Percentiles rank a stretch among this genome's conserved stretches.
phyloP scores from a whole-genome alignment of 768 basidiomycete genomes.

The Tubosaeta sp. region DNA sequence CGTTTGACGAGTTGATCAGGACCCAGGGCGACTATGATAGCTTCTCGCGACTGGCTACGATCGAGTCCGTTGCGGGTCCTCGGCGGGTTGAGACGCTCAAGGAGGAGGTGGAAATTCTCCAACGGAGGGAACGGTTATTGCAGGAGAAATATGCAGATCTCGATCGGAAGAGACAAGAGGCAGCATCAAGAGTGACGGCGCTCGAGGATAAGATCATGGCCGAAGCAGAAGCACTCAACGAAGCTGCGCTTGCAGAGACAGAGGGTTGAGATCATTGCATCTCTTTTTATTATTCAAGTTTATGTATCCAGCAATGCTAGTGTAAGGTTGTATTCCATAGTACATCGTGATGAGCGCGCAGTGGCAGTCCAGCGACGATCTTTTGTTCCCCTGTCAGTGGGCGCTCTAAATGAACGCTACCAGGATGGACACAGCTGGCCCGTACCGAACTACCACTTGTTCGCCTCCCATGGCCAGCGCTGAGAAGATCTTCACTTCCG shows the following conservation, averaged over 20 bases:
- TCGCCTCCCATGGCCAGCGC: not conserved
- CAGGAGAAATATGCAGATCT: conserved; percentile 87
- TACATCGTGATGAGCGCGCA: not conserved
- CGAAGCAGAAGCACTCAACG: conserved; percentile 79
- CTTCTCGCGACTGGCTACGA: conserved; percentile 66
- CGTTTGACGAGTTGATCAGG: conserved; percentile 68
- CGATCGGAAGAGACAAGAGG: conserved; percentile 61
- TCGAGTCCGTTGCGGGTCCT: conserved; percentile 76
- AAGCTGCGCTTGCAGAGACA: conserved; percentile 66
- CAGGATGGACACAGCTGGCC: too few species aligned
- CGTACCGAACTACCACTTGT: not conserved
- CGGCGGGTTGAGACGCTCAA: conserved; percentile 70
- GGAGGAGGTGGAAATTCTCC: conserved; percentile 83
- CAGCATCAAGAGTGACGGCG: conserved; percentile 50
- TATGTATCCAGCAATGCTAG: conserved; percentile 4
- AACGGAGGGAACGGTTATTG: conserved; percentile 68
- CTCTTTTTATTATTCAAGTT: conserved; percentile 7
- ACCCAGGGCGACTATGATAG: conserved; percentile 71
- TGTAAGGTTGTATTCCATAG: not conserved
- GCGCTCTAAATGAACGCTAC: too few species aligned
- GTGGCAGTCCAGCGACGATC: not conserved
- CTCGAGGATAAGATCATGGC: conserved; percentile 87
- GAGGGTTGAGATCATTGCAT: conserved; percentile 29
- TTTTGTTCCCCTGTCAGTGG: not conserved
- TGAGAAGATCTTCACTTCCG: too few species aligned